Conservation (phyloP, 2,329 filamentous ascomycete species). For the Volutella citrinella region DNA sequence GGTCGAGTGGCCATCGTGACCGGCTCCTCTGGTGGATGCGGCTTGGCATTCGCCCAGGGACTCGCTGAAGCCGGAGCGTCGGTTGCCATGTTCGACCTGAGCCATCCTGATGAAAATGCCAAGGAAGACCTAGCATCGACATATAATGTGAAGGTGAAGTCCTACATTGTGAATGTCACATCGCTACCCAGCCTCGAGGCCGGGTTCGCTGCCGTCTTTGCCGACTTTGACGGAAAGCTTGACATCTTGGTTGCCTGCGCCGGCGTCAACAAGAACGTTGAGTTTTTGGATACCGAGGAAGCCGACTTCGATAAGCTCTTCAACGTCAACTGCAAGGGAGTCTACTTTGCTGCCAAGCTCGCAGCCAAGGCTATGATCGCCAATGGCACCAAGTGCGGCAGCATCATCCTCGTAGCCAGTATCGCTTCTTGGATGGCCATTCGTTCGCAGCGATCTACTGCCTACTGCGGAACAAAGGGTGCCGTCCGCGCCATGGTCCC, state of each 20-base stretch:
- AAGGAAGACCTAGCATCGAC: conserved; percentile 42
- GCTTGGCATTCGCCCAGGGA: conserved; percentile 55
- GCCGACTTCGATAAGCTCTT: conserved; percentile 63
- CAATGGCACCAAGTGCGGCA: conserved; percentile 47
- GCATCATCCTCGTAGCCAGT: conserved; percentile 51
- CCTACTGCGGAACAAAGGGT: conserved; percentile 25
- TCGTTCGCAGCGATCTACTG: conserved; percentile 42
- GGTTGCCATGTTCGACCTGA: conserved; percentile 58
- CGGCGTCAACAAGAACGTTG: conserved; percentile 55
- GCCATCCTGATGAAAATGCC: conserved; percentile 43
- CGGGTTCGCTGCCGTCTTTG: conserved; percentile 39
- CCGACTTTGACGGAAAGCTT: conserved; percentile 45
- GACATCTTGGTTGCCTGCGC: conserved; percentile 59
- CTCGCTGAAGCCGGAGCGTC: conserved; percentile 57
- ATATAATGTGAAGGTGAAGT: conserved; percentile 37
- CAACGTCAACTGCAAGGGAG: conserved; percentile 62
- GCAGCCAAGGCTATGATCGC: conserved; percentile 49
- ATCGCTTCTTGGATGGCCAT: conserved; percentile 52
- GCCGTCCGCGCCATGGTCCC: conserved; percentile 24
- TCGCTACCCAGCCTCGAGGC: conserved; percentile 51
- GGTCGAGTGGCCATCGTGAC: conserved; percentile 42
- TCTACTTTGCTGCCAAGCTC: conserved; percentile 55
- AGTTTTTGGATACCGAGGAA: conserved; percentile 59
- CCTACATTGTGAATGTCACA: conserved; percentile 49
- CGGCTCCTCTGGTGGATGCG: conserved; percentile 60